Percentiles rank a stretch among this genome's conserved stretches.
Conservation (phyloP, 208 protist genomes). For the Angomonas desouzai region DNA sequence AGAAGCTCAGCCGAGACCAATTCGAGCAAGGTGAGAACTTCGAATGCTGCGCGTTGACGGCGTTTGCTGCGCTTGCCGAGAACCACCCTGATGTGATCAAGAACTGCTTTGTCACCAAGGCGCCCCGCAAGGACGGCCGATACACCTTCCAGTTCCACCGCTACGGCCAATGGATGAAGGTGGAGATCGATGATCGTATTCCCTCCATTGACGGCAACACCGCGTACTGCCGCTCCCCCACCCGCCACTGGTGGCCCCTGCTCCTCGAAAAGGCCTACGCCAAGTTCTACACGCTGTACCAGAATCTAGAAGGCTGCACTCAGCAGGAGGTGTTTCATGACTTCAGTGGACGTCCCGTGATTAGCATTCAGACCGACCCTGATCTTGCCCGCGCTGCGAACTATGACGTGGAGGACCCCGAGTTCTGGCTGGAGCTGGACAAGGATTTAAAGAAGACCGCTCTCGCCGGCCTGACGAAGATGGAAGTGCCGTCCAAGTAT, state of each 20-base stretch:
- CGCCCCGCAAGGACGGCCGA: constrained; percentile 46
- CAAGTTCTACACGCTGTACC: constrained; percentile 76
- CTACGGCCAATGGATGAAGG: constrained; percentile 55
- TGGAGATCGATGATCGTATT: constrained; percentile 61
- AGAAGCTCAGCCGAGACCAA: constrained; percentile 36
- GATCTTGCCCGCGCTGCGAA: constrained; percentile 28
- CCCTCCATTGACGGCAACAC: constrained; percentile 43
- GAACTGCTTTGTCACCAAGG: constrained; percentile 47
- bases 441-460: constrained; percentile 31
- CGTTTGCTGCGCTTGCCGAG: constrained; percentile 41
- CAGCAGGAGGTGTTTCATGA: constrained; percentile 53
- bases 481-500: constrained; percentile 31
- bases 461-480: constrained; percentile 39
- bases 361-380: constrained; percentile 40
- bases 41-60: constrained; percentile 52
- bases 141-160: constrained; percentile 65
- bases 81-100: constrained; percentile 45
- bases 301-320: constrained; percentile 34
- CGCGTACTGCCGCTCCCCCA: constrained; percentile 59
- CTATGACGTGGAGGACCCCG: constrained; percentile 50
- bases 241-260: constrained; percentile 68
- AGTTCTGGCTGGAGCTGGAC: constrained; percentile 59
- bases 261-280: constrained; percentile 72
- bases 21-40: constrained; percentile 60
- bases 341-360: constrained; percentile 49